phyloP scores from a whole-genome alignment of 768 basidiomycete species.

The Chalciporus sphaerocephalus region DNA sequence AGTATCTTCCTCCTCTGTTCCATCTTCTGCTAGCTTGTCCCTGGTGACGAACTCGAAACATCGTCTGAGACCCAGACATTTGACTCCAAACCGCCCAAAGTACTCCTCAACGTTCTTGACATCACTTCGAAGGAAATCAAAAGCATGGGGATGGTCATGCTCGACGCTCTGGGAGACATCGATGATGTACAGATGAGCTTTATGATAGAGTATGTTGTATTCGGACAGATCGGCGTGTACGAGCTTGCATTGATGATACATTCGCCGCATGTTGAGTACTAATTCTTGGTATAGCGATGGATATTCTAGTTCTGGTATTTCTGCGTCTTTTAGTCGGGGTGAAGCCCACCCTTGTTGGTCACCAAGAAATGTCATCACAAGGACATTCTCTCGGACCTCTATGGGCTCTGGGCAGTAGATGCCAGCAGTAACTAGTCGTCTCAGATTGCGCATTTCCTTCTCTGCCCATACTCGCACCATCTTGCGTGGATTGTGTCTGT shows the following conservation, averaged over 20 bases:
- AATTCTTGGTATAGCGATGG: constrained; percentile 72
- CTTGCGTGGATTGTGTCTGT: constrained; percentile 89
- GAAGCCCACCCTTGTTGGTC: constrained; percentile 82
- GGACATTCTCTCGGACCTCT: constrained; percentile 93
- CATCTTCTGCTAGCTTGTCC: constrained; percentile 39
- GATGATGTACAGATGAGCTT: constrained; percentile 82
- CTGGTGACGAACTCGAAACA: constrained; percentile 88
- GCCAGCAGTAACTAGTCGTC: constrained; percentile 76
- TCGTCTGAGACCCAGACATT: constrained; percentile 70
- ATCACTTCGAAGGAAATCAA: constrained; percentile 92
- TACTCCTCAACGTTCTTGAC: constrained; percentile 92
- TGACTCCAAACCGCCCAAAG: constrained; percentile 72
- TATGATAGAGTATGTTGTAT: constrained; percentile 93
- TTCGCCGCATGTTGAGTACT: constrained; percentile 69
- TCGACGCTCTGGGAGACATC: constrained; percentile 99
- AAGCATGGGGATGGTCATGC: constrained; percentile 94
- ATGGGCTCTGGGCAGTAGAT: constrained; percentile 84
- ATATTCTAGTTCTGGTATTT: constrained; percentile 47
- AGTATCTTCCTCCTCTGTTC: constrained; percentile 23
- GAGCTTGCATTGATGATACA: constrained; percentile 88
- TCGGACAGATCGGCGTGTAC: constrained; percentile 98
- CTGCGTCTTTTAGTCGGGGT: constrained; percentile 89
- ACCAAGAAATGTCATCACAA: constrained; percentile 94
- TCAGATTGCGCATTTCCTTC: constrained; percentile 96
- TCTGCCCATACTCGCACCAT: constrained; percentile 99